Conservation (phyloP, 2,329 filamentous ascomycete genomes). For the Aspergillus sclerotialis region DNA sequence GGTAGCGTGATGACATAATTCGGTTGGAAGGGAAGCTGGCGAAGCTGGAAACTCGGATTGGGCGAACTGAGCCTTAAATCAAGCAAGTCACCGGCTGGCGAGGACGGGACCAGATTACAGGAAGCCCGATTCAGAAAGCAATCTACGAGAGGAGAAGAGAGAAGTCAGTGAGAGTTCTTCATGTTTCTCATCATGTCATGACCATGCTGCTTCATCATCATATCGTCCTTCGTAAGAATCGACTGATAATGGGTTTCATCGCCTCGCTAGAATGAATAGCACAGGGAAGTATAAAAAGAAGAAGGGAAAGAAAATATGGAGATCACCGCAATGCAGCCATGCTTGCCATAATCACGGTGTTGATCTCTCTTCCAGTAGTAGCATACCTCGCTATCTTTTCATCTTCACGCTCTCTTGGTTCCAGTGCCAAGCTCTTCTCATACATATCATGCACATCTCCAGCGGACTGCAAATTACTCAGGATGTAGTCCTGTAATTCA, state of each 20-base stretch:
- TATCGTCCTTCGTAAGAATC: too few species aligned
- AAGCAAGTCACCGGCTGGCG: too few species aligned
- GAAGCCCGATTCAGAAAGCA: conserved; percentile 43
- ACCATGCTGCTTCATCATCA: too few species aligned
- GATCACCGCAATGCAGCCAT: conserved; percentile 25
- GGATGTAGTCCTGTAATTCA: conserved; percentile 92
- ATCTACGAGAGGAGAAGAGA: conserved; percentile 30
- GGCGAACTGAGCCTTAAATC: too few species aligned
- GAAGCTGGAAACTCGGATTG: too few species aligned
- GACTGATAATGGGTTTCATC: too few species aligned
- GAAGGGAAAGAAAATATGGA: conserved; percentile 8
- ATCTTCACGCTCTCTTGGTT: conserved; percentile 93
- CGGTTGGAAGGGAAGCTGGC: too few species aligned
- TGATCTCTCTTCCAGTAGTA: conserved; percentile 26
- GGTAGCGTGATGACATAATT: too few species aligned
- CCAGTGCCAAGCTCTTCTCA: conserved; percentile 87
- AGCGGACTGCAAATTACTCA: conserved; percentile 91
- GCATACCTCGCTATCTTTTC: conserved; percentile 97
- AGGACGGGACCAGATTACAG: conserved; percentile 32
- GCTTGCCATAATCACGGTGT: conserved; percentile 25
- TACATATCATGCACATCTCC: conserved; percentile 99
- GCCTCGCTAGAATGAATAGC: conserved; percentile 8
- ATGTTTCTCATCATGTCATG: too few species aligned
- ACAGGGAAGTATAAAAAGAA: conserved; percentile 2
- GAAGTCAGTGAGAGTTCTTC: conserved; percentile 30